Conservation (phyloP, 495 filamentous ascomycete species). For the Hypoxylon trugodes region DNA sequence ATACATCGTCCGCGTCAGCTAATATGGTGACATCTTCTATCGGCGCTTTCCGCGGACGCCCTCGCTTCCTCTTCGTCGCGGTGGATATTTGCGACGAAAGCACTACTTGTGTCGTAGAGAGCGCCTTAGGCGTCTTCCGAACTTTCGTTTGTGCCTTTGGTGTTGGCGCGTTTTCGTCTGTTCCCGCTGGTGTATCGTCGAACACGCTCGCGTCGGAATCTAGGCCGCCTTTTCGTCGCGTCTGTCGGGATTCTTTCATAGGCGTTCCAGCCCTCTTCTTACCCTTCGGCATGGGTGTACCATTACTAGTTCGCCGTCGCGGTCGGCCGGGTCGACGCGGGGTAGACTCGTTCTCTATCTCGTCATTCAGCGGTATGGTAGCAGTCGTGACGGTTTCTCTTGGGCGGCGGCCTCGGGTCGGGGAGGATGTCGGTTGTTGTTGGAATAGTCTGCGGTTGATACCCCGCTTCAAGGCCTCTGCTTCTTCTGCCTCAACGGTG, state of each 20-base stretch:
- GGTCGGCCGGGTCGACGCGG: conserved; percentile 50
- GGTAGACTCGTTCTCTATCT: conserved; percentile 53
- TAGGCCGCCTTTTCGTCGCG: conserved; percentile 33
- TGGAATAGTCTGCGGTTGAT: conserved; percentile 54
- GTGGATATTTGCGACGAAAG: conserved; percentile 40
- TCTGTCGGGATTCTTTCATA: conserved; percentile 30
- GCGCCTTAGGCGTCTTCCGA: conserved; percentile 40
- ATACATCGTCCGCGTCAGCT: conserved; percentile 22
- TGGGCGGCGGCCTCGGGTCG: conserved; percentile 40
- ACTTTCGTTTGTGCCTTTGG: conserved; percentile 43
- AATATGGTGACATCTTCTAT: conserved; percentile 39
- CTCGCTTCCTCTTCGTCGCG: conserved; percentile 38
- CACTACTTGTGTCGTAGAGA: conserved; percentile 11
- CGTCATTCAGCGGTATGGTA: conserved; percentile 59
- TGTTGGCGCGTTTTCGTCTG: conserved; percentile 23
- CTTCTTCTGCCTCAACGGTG: conserved; percentile 60
- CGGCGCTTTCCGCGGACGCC: conserved; percentile 40
- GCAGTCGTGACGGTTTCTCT: conserved; percentile 43
- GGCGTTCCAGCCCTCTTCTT: conserved; percentile 56
- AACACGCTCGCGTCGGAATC: conserved; percentile 31
- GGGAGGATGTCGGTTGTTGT: conserved; percentile 47
- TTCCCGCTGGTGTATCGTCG: conserved; percentile 14
- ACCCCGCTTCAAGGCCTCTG: conserved; percentile 38
- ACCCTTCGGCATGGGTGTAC: conserved; percentile 47
- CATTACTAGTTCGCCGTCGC: conserved; percentile 51